Base-by-base conservation (phyloP, 192 early-diverging fungal species). In the Dissophora globulifera region DNA sequence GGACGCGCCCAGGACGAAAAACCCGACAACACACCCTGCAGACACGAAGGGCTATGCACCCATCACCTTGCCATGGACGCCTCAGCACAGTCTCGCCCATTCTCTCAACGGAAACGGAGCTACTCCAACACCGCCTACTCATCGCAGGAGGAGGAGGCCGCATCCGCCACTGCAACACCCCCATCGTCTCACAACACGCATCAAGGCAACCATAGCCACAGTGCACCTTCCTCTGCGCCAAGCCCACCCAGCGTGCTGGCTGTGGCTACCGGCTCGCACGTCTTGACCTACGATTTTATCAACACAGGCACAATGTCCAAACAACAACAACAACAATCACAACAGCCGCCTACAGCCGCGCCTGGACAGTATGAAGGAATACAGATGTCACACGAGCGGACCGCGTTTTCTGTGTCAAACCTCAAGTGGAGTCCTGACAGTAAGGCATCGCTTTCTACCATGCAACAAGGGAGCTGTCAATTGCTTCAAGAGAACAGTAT, bases 361-460 rank as follows among this genome's bases (percentile, higher is more conserved):
- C 70, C 56, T 10, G 62, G 63, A 43, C 63, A 67, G 26, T 75
- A 66, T 42, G 70, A 75, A 5, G 70, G 70, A 31, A 75, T 66
- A 25, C 41, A 59, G 15, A 64, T 59, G 57, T 75, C 70, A 2
- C 59, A 66, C 41, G 70, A 65, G 22, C 48, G 43, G 27, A 59
- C 45, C 17, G 15, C 48, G 2, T 47, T 45, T 46, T 48, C 42
- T n/a, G 59, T 66, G 27, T 56, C 72, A 2, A 56, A 64, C 38
- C 45, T 76, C 26, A 60, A 62, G 46, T 76, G 72, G 72, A 76
- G 72, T 47, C 72, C 72, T 15, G 72, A 76, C 58, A 67, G 72
- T 76, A 76, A 4, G 69, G n/a, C n/a, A n/a, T n/a, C n/a, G n/a
- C n/a, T n/a, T n/a, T n/a, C n/a, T n/a, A n/a, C n/a, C n/a, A n/a